phyloP scores from a whole-genome alignment of 768 basidiomycete genomes.

The Amanita exitialis region DNA sequence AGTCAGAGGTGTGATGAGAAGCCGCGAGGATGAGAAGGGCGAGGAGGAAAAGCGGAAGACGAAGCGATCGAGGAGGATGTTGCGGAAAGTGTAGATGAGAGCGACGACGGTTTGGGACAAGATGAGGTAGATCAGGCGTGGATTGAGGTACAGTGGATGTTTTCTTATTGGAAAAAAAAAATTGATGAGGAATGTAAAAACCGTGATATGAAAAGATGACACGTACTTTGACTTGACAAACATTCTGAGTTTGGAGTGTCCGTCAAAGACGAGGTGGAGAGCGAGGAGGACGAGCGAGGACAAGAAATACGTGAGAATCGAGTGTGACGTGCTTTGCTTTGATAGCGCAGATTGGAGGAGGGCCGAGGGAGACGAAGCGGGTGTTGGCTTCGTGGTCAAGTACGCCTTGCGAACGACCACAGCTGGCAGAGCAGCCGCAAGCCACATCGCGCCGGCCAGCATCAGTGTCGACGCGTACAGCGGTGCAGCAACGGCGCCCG shows the following conservation, averaged over 20 bases:
- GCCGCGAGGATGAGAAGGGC: background rate
- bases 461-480: conserved; percentile 34
- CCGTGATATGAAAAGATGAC: background rate
- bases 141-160: conserved; percentile 68
- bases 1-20: conserved; percentile 10
- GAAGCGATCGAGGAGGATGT: conserved; percentile 54
- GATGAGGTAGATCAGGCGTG: conserved; percentile 50
- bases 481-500: conserved; percentile 22
- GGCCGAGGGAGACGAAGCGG: conserved; percentile 42
- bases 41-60: conserved; percentile 21
- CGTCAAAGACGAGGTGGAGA: conserved; percentile 30
- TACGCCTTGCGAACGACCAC: conserved; percentile 48
- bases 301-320: conserved; percentile 33
- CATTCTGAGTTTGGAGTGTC: conserved; percentile 35
- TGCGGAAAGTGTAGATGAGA: conserved; percentile 39
- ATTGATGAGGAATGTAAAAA: background rate
- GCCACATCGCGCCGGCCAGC: conserved; percentile 35
- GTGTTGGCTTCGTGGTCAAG: conserved; percentile 44
- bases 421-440: conserved; percentile 42
- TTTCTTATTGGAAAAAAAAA: conserved; percentile 34
- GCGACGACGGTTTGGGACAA: conserved; percentile 42
- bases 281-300: conserved; percentile 35
- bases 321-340: conserved; percentile 34
- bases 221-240: conserved; percentile 61
- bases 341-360: conserved; percentile 34